Evolutionary conservation across 1,284 basidiomycete species (phyloP).

Genomic region (Apiotrichum laibachii): DNA sequence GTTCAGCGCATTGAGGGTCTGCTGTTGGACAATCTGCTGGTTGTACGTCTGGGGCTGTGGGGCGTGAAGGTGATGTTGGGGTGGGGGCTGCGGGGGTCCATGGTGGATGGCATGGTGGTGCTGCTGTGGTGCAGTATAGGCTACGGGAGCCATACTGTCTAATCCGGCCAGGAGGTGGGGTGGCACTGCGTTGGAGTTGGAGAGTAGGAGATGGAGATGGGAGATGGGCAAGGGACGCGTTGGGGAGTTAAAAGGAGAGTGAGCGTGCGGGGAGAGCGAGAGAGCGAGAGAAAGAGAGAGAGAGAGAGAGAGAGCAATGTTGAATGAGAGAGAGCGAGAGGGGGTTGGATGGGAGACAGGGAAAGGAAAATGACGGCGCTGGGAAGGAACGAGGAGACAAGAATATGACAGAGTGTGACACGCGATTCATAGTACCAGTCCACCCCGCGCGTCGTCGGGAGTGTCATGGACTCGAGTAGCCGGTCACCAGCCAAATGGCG

Average conservation of each 20-base stretch:
- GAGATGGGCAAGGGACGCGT: not conserved
- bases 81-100: not conserved
- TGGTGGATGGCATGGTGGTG: not conserved
- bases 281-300: not conserved
- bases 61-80: not conserved
- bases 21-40: not conserved
- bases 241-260: not conserved
- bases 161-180: not conserved
- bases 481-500: too few relatives aligned
- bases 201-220: not conserved
- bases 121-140: not conserved
- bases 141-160: not conserved
- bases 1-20: not conserved
- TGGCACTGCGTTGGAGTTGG: not conserved
- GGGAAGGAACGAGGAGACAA: too few relatives aligned
- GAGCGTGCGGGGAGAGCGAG: not conserved
- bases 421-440: too few relatives aligned
- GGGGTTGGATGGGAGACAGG: not conserved
- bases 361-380: not conserved
- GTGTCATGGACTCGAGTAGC: too few relatives aligned
- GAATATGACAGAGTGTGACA: too few relatives aligned
- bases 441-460: too few relatives aligned
- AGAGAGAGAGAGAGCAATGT: not conserved
- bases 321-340: not conserved
- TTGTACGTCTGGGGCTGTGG: not conserved